A percentile compares a stretch with the other conserved stretches of the same genome.
These are phyloP conservation scores for Trichoderma sp. DNA, from an alignment of 2,329 filamentous ascomycete species.

Conservation along the genomic window DNA sequence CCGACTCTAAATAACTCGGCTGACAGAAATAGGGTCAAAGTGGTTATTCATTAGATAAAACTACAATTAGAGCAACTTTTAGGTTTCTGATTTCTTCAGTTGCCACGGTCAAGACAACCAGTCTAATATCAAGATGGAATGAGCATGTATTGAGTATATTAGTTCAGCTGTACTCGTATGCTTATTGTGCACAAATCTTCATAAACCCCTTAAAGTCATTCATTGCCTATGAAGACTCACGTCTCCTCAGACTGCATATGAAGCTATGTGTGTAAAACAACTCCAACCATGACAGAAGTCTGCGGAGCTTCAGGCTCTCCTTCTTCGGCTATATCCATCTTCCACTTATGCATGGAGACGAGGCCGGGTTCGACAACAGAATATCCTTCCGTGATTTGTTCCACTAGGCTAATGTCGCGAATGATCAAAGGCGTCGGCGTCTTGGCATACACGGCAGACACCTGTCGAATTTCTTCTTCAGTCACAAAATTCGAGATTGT, in stretches of 20 bases:
- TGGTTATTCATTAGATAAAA: not conserved
- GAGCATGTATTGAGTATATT: not conserved
- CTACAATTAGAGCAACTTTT: not conserved
- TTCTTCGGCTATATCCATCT: slow-evolving; percentile 15
- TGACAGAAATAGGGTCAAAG: not conserved
- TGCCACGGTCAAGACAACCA: not conserved
- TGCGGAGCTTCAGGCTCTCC: slow-evolving; percentile 2
- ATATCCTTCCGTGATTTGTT: not conserved
- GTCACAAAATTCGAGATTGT: not conserved
- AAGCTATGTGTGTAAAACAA: not conserved
- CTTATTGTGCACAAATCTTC: not conserved
- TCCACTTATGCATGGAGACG: slow-evolving; percentile 1
- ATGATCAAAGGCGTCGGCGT: slow-evolving; percentile 8
- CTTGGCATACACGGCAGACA: not conserved
- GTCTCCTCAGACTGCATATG: not conserved
- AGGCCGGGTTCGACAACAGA: not conserved
- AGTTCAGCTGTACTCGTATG: not conserved
- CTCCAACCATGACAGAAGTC: not conserved
- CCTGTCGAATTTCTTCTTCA: not conserved
- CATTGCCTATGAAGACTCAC: not conserved
- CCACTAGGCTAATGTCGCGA: not conserved
- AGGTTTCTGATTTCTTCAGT: not conserved
- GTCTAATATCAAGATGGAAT: not conserved
- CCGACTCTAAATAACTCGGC: not conserved
- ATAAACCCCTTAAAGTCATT: not conserved